Evolutionary conservation across 208 protist genomes (phyloP).

Genomic region (Leishmania martiniquensis): DNA sequence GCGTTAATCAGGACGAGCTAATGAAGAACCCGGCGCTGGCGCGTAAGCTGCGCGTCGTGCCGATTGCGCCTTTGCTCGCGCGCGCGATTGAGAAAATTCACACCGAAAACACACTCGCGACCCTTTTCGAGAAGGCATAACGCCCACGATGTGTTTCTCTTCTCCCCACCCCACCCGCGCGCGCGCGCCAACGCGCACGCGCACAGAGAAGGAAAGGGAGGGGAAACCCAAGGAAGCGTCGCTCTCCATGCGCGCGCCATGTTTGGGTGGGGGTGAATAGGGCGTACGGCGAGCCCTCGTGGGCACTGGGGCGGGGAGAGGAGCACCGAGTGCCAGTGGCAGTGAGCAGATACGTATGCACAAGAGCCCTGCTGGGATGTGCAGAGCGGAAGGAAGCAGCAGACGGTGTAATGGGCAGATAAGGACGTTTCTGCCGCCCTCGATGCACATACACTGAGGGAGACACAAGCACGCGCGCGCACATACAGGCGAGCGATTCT

Average conservation of each 20-base stretch:
- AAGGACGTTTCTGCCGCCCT: no score
- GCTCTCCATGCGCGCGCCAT: no score
- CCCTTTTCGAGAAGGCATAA: slow-evolving; percentile 72
- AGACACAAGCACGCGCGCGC: no score
- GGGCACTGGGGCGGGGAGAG: no score
- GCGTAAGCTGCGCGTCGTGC: slow-evolving; percentile 80
- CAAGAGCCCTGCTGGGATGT: background rate
- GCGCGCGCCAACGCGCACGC: background rate
- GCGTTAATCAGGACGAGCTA: slow-evolving; percentile 76
- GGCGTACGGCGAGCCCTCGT: no score
- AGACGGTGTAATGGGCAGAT: background rate
- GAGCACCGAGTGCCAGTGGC: no score
- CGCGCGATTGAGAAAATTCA: slow-evolving; percentile 88
- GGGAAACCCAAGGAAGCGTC: background rate
- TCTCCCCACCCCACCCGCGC: no score
- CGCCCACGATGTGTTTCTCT: background rate
- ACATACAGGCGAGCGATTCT: no score
- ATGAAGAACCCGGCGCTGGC: slow-evolving; percentile 74
- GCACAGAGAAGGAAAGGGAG: background rate
- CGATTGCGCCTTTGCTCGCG: slow-evolving; percentile 82
- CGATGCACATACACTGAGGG: no score
- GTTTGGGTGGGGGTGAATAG: no score
- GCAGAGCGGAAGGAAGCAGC: background rate
- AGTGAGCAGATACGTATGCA: slow-evolving; percentile 13
- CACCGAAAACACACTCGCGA: slow-evolving; percentile 78